Conservation (phyloP, 805 yeast genomes). For the Cyberlindnera xylosilytica region DNA sequence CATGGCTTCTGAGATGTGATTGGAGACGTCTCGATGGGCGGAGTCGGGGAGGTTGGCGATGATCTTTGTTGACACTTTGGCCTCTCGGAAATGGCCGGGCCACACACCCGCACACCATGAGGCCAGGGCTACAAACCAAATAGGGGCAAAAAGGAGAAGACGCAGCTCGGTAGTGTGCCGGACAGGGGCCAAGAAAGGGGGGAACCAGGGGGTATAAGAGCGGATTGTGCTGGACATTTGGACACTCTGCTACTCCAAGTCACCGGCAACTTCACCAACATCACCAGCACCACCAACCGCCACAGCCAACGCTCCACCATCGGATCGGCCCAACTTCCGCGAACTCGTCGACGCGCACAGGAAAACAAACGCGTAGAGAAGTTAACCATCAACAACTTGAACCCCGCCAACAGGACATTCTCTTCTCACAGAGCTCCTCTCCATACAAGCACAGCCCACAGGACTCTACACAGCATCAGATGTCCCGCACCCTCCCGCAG, state of each 20-base stretch:
- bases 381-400: background rate
- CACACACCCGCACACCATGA: background rate
- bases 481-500: constrained; percentile 32
- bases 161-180: no score
- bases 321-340: no score
- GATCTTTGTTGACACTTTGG: constrained; percentile 5
- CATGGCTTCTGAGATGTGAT: no score
- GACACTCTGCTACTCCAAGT: no score
- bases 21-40: background rate
- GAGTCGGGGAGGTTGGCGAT: background rate
- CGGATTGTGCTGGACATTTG: no score
- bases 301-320: background rate
- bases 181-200: no score
- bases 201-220: no score
- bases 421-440: no score
- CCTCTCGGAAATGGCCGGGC: background rate
- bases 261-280: no score
- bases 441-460: background rate
- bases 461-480: constrained; percentile 1
- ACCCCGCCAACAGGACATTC: no score
- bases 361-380: constrained; percentile 2
- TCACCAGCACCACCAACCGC: background rate
- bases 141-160: background rate
- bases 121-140: background rate
- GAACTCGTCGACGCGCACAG: constrained; percentile 4